Base-by-base conservation (phyloP, 371 early-diverging fungal genomes). In the Circinella minor region DNA sequence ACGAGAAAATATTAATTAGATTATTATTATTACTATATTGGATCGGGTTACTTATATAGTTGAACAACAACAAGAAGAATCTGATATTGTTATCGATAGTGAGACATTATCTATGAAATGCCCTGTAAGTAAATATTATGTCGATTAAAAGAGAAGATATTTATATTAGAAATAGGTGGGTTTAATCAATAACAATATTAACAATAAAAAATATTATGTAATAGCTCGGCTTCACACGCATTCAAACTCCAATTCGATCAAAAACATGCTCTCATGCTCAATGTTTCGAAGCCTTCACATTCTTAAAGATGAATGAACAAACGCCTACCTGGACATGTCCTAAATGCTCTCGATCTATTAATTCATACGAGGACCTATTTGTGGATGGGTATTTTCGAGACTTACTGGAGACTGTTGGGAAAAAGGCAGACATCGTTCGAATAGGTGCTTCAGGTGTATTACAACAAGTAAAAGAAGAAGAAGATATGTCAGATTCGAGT, bases 301-400 rank as follows among this genome's bases (percentile, higher is more conserved):
- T 88, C 65, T 75, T 93, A 43, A 76, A 84, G 36, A 86, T 94
- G 82, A 93, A 92, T 57, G 89, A 88, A 65, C 90, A 87, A 54
- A 84, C 86, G 4, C 90, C 91, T 0, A 86, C 88, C 1, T 92
- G 91, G 90, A 85, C 83, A 43, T 94, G 94, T 55, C 94, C 94
- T 3, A 86, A 91, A 0, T 94, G 94, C 68, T 81, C 84, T 67
- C 70, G 80, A 18, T 66, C 66, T n/a, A 84, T 92, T 57, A 27
- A 6, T 46, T 80, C 86, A 0, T 89, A 85, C 84, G 81, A 86
- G 10, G 91, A 91, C 59, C 76, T 91, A 14, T 76, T 90, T 1
- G 77, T 89, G 34, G 92, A 91, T 72, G 88, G 85, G 46, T 93
- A 88, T 67, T 93, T 91, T 75, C 74, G 80, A 14, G 89, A 88